A percentile compares a stretch with the other conserved stretches of the same genome.
phyloP scores from a whole-genome alignment of 345 rosid species.

The Carallia pectinifolia region DNA sequence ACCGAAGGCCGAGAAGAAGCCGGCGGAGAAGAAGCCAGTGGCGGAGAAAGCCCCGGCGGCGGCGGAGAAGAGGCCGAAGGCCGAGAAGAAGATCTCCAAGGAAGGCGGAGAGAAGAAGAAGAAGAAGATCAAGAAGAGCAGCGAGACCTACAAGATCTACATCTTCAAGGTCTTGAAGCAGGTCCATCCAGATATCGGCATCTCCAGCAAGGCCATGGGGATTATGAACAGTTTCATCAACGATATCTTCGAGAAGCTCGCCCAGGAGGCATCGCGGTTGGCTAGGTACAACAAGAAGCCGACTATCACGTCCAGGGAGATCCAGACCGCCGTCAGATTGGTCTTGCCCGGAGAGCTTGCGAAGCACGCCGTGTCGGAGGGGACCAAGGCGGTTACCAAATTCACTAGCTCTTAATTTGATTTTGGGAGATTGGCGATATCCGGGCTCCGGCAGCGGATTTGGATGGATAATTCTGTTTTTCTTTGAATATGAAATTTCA shows the following conservation, averaged over 20 bases:
- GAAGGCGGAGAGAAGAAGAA: constrained; percentile 50
- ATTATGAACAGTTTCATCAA: constrained; percentile 76
- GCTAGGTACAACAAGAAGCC: constrained; percentile 74
- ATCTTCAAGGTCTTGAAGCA: constrained; percentile 66
- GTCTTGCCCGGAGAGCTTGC: constrained; percentile 70
- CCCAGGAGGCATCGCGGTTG: constrained; percentile 56
- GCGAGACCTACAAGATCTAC: constrained; percentile 68
- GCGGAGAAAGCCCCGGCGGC: constrained; percentile 46
- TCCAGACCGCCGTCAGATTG: constrained; percentile 63
- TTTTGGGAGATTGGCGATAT: no score
- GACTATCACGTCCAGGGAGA: constrained; percentile 66
- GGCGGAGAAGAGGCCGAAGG: constrained; percentile 58
- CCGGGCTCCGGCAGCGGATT: no score
- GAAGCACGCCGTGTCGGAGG: constrained; percentile 67
- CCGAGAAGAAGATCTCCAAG: constrained; percentile 58
- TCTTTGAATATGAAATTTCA: no score
- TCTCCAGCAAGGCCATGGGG: constrained; percentile 72
- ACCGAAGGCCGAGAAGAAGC: constrained; percentile 58
- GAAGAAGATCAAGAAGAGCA: constrained; percentile 55
- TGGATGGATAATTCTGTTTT: no score
- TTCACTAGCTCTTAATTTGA: constrained; percentile 52
- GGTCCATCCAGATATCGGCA: constrained; percentile 58
- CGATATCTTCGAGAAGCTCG: constrained; percentile 69
- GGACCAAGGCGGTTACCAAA: constrained; percentile 71
- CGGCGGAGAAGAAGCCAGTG: constrained; percentile 44